Evolutionary conservation across 164 flowering plant species (phyloP).

Genomic region (Stephania japonica): DNA sequence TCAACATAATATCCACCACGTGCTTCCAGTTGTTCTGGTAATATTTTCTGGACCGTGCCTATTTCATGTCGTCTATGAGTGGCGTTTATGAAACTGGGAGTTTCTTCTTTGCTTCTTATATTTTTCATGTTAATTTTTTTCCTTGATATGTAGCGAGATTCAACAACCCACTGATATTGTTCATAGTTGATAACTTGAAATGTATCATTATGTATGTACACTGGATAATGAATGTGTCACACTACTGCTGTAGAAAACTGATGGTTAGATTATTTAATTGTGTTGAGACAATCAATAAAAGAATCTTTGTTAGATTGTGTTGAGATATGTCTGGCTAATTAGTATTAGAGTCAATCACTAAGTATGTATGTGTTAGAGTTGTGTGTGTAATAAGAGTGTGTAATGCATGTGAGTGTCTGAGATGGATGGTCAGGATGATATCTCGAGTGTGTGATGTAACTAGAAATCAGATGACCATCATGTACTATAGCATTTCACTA

Average conservation of each 20-base stretch:
- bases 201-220: not conserved
- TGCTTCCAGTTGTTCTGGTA: not conserved
- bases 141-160: not conserved
- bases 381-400: no score
- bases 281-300: no score
- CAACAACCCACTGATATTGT: not conserved
- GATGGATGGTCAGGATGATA: no score
- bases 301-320: no score
- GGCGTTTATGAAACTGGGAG: not conserved
- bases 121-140: not conserved
- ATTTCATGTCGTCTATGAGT: not conserved
- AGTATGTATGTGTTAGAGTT: no score
- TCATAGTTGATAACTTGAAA: not conserved
- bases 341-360: no score
- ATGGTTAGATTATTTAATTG: not conserved
- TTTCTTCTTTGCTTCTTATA: not conserved
- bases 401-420: no score
- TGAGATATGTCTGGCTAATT: no score
- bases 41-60: not conserved
- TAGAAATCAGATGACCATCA: no score
- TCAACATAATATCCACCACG: constrained; percentile 3
- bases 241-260: not conserved
- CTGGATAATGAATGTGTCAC: not conserved
- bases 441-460: no score
- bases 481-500: no score